A percentile compares a stretch with the other conserved stretches of the same genome.
These are phyloP conservation scores for Phaeosphaeriaceae sp. DNA, from an alignment of 2,329 filamentous ascomycete species.

Conservation along the genomic window DNA sequence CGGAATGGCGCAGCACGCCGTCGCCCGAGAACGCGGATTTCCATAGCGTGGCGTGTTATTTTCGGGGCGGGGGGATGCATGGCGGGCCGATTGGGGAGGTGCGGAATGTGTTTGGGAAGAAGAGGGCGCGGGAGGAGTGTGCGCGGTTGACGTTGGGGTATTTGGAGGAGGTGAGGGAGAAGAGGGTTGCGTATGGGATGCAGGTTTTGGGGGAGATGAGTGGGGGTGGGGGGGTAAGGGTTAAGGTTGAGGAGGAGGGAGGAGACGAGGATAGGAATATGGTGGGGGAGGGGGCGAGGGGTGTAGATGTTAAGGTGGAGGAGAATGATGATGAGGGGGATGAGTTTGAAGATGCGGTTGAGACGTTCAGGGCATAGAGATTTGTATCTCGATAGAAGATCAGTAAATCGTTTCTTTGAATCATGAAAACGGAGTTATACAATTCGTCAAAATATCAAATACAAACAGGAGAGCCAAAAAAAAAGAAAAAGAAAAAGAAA, in stretches of 20 bases:
- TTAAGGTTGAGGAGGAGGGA: neutral
- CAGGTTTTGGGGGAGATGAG: conserved; percentile 21
- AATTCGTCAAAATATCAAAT: no score
- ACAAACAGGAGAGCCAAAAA: neutral
- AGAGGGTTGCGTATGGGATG: conserved; percentile 23
- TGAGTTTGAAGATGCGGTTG: conserved; percentile 23
- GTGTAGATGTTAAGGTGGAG: neutral
- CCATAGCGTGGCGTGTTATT: conserved; percentile 46
- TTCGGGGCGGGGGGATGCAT: conserved; percentile 29
- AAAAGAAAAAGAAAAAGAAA: no score
- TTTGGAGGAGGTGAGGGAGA: conserved; percentile 43
- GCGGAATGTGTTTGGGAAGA: conserved; percentile 54
- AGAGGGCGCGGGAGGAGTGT: conserved; percentile 57
- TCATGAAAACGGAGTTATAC: no score
- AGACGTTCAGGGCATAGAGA: neutral
- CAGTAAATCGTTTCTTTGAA: neutral
- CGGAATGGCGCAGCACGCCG: conserved; percentile 24
- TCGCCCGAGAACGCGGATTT: conserved; percentile 28
- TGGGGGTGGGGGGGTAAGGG: conserved; percentile 1
- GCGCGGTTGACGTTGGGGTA: conserved; percentile 51
- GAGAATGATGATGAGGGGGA: conserved; percentile 7
- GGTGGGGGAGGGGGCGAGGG: neutral
- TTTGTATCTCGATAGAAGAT: no score
- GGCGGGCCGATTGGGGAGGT: conserved; percentile 50
- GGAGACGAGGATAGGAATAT: conserved; percentile 1